phyloP scores from a whole-genome alignment of 441 rosid genomes.

The Kokia cookei region DNA sequence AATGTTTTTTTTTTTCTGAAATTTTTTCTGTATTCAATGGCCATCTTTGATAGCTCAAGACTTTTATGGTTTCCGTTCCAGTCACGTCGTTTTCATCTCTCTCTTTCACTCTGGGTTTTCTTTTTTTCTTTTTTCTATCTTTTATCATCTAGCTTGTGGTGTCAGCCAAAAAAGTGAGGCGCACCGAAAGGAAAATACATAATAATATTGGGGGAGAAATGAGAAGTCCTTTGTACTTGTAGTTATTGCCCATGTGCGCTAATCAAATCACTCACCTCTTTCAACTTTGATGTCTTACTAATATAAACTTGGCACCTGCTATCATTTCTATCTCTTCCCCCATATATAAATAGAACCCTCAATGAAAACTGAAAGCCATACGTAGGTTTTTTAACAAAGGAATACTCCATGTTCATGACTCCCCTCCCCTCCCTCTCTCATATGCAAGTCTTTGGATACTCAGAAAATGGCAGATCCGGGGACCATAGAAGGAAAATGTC shows the following conservation, averaged over 20 bases:
- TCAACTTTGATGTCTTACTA: too few species aligned
- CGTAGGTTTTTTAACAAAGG: neutral
- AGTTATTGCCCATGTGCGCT: constrained; percentile 29
- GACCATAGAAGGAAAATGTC: neutral
- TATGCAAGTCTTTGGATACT: neutral
- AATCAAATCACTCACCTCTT: neutral
- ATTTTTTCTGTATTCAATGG: constrained; percentile 23
- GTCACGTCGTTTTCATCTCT: constrained; percentile 55
- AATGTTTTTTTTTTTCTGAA: neutral
- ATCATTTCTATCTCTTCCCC: neutral
- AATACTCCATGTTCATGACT: neutral
- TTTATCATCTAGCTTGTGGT: constrained; percentile 22
- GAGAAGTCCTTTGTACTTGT: neutral
- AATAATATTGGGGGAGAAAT: neutral
- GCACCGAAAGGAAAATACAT: constrained; percentile 31
- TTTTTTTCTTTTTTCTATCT: constrained; percentile 5
- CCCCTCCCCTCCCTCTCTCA: neutral
- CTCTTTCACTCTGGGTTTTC: constrained; percentile 1
- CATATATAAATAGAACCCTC: neutral
- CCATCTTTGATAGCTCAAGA: constrained; percentile 21
- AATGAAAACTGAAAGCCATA: neutral
- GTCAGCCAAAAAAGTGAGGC: constrained; percentile 39
- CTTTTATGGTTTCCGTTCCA: constrained; percentile 41
- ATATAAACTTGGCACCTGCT: neutral
- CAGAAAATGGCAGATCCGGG: neutral